phyloP scores from a whole-genome alignment of 768 basidiomycete species.

The Scleroderma citrinum region DNA sequence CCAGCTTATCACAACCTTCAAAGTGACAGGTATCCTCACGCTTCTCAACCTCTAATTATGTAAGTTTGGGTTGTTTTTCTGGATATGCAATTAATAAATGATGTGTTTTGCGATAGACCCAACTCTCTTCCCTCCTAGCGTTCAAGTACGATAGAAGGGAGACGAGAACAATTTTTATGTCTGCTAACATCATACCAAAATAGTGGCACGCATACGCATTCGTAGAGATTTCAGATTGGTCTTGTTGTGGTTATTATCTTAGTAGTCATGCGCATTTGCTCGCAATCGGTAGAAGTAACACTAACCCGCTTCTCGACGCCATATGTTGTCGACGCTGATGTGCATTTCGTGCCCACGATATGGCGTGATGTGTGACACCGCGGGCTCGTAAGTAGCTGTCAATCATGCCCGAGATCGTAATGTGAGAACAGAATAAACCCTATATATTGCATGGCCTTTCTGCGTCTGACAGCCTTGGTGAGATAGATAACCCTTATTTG shows the following conservation, averaged over 20 bases:
- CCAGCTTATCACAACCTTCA: conserved; percentile 18
- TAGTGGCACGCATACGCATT: neutral
- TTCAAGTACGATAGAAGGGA: neutral
- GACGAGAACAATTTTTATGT: neutral
- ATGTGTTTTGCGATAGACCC: neutral
- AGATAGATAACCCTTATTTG: too few relatives aligned
- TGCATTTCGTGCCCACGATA: too few relatives aligned
- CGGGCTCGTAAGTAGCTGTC: too few relatives aligned
- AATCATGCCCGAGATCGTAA: too few relatives aligned
- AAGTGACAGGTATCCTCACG: conserved; percentile 14
- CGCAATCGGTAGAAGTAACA: neutral
- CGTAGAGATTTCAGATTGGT: neutral
- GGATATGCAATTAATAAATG: neutral
- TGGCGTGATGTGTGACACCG: too few relatives aligned
- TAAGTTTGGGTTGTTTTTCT: neutral
- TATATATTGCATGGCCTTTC: too few relatives aligned
- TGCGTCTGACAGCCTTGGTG: too few relatives aligned
- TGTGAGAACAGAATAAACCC: too few relatives aligned
- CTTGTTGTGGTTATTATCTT: neutral
- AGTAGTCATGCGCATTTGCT: neutral
- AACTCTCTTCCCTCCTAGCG: neutral
- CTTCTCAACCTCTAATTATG: conserved; percentile 21
- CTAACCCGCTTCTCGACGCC: too few relatives aligned
- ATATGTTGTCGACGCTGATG: too few relatives aligned
- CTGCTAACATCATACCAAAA: too few relatives aligned